phyloP scores from a whole-genome alignment of 257 asterid species.

The Fraxinus anomala region DNA sequence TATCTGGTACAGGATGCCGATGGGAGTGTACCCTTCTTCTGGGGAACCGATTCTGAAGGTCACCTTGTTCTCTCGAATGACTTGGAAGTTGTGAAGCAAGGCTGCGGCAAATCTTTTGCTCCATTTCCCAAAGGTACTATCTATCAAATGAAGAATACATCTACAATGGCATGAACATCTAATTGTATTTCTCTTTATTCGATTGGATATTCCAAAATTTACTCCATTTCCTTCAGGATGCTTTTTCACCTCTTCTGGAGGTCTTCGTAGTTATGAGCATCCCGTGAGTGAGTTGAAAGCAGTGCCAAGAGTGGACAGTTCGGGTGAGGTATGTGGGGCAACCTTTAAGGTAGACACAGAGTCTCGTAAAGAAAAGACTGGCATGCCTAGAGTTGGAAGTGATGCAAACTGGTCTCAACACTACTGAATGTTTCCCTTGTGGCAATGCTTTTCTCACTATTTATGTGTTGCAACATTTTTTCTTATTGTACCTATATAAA shows the following conservation, averaged over 20 bases:
- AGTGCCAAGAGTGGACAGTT: conserved; percentile 28
- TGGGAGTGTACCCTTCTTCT: conserved; percentile 77
- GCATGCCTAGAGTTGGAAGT: conserved; percentile 27
- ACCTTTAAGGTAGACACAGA: conserved; percentile 26
- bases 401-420: conserved; percentile 57
- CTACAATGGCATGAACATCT: neutral
- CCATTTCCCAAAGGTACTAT: conserved; percentile 86
- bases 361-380: conserved; percentile 19
- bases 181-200: neutral
- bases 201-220: neutral
- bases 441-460: conserved; percentile 29
- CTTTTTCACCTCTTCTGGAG: conserved; percentile 21
- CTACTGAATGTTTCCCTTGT: conserved; percentile 43
- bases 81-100: conserved; percentile 67
- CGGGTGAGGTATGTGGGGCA: conserved; percentile 27
- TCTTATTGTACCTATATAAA: conserved; percentile 19
- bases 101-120: conserved; percentile 85
- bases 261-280: conserved; percentile 20
- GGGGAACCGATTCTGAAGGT: conserved; percentile 94
- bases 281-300: conserved; percentile 21
- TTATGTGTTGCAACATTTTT: conserved; percentile 31
- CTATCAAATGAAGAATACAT: neutral
- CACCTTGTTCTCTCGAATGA: conserved; percentile 77
- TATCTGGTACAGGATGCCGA: conserved; percentile 58
- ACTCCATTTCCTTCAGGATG: conserved; percentile 1